Percentiles rank a stretch among this genome's conserved stretches.
These are phyloP conservation scores for Iberis pinnata DNA, from an alignment of 345 rosid genomes.

Conservation along the genomic window DNA sequence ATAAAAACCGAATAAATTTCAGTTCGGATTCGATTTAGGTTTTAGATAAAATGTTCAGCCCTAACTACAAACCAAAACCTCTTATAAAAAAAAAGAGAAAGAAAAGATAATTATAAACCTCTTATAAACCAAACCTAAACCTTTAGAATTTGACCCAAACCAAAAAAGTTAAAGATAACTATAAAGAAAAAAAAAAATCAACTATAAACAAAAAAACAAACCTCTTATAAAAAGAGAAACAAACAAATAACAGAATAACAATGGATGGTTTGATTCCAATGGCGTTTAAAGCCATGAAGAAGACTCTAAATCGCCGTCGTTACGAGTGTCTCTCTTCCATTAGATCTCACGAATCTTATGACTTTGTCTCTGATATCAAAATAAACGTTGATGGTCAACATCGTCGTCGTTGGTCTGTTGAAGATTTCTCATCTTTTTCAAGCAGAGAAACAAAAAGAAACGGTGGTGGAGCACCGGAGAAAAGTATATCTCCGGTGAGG, in stretches of 20 bases:
- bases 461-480: constrained; percentile 8
- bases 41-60: no score
- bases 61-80: no score
- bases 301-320: constrained; percentile 45
- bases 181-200: no score
- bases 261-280: constrained; percentile 88
- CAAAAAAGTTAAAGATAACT: no score
- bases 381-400: constrained; percentile 19
- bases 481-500: constrained; percentile 14
- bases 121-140: no score
- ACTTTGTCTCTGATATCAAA: neutral
- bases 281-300: constrained; percentile 61
- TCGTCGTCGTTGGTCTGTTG: constrained; percentile 48
- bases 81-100: no score
- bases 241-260: neutral
- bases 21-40: no score
- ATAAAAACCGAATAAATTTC: no score
- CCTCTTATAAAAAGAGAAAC: no score
- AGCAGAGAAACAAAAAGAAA: constrained; percentile 19
- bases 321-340: constrained; percentile 68
- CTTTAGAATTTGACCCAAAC: no score
- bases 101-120: no score
- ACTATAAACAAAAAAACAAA: no score
- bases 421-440: constrained; percentile 35
- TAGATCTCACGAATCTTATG: constrained; percentile 15